A percentile compares a stretch with the other conserved stretches of the same genome.
Conservation (phyloP, 768 basidiomycete genomes). For the Leccinum variicolor region DNA sequence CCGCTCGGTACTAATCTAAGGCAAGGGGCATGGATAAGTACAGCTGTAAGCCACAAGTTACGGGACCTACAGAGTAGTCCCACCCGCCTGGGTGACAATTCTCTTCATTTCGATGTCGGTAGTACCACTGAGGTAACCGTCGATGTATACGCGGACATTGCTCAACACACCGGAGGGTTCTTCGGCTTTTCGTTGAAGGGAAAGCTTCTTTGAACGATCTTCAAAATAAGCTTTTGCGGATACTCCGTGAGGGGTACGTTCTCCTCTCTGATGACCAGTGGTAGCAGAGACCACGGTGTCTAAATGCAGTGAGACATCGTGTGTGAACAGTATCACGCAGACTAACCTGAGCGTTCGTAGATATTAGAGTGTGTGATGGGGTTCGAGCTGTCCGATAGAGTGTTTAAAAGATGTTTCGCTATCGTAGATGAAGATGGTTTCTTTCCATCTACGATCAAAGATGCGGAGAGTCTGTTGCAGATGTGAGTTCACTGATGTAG, state of each 20-base stretch:
- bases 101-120: conserved; percentile 81
- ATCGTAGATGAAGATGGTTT: conserved; percentile 42
- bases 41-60: not conserved
- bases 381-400: conserved; percentile 61
- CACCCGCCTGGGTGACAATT: conserved; percentile 64
- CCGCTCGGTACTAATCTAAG: conserved; percentile 52
- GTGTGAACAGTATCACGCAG: not conserved
- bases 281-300: conserved; percentile 60
- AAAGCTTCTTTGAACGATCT: conserved; percentile 47
- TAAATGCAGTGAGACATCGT: conserved; percentile 22
- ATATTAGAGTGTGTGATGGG: conserved; percentile 78
- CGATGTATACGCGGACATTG: conserved; percentile 61
- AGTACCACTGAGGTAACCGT: conserved; percentile 65
- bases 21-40: not conserved
- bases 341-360: conserved; percentile 55
- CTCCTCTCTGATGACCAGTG: conserved; percentile 67
- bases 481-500: not conserved
- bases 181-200: conserved; percentile 22
- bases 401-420: conserved; percentile 59
- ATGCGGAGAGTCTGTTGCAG: conserved; percentile 27
- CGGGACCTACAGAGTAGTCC: conserved; percentile 54
- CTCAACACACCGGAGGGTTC: conserved; percentile 27
- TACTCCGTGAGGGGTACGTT: conserved; percentile 31
- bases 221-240: conserved; percentile 38
- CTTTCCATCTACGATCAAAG: conserved; percentile 28